These are phyloP conservation scores for Pontederia paniculata DNA, from an alignment of 176 grass and related monocot species.

Conservation along the genomic window DNA sequence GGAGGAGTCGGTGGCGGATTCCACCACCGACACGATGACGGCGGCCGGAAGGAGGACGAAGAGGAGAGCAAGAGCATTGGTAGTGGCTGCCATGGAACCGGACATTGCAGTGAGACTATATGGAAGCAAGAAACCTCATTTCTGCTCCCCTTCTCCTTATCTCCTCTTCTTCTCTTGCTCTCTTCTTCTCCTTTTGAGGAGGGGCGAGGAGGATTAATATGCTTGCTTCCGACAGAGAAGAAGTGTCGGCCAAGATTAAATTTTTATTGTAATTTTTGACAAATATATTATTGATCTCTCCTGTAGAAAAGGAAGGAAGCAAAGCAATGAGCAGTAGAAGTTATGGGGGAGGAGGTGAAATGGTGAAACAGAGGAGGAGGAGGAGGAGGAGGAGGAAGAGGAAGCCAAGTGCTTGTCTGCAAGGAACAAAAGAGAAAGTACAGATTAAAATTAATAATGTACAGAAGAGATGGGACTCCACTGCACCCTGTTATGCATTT, in stretches of 20 bases:
- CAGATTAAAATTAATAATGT: too few relatives aligned
- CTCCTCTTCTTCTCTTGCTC: background rate
- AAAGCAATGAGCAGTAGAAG: too few relatives aligned
- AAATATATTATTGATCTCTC: background rate
- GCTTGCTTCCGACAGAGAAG: background rate
- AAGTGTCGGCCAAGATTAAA: background rate
- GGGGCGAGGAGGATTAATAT: too few relatives aligned
- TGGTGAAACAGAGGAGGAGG: too few relatives aligned
- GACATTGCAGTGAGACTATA: background rate
- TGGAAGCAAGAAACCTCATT: background rate
- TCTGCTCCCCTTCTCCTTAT: background rate
- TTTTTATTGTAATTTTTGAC: too few relatives aligned
- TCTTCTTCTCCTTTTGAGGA: background rate
- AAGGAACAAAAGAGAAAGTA: too few relatives aligned
- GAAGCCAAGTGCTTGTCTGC: too few relatives aligned
- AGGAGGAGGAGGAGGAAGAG: too few relatives aligned
- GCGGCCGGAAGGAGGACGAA: background rate
- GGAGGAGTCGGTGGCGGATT: constrained; percentile 2
- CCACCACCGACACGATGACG: background rate
- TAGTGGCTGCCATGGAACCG: background rate
- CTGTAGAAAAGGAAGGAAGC: background rate
- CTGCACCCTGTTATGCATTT: too few relatives aligned
- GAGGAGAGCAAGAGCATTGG: background rate
- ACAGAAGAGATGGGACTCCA: too few relatives aligned
- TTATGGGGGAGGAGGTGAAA: too few relatives aligned